Base-by-base conservation (phyloP, 345 rosid genomes). In the Alliaria petiolata region DNA sequence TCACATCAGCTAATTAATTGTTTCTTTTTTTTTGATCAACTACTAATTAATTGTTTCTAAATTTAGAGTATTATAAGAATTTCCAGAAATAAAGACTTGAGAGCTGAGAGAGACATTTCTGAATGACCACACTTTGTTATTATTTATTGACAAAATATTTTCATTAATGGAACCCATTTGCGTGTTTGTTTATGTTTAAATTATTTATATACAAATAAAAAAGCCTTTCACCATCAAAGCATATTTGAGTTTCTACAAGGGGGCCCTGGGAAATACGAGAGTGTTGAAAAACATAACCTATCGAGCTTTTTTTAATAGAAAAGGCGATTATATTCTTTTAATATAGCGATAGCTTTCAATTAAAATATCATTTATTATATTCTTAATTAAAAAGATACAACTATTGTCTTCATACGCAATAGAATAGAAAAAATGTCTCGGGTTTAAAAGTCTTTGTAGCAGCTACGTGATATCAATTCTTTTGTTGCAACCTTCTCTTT, bases 201-300 rank as follows among this genome's bases (percentile, higher is more conserved):
- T 34, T 20, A 12, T 19, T 11, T 7, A 20, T 28, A 31, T 19
- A 14, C 30, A n/a, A 40, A 53, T 16, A 30, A 8, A 57, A 36
- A 14, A 66, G 25, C 42, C 68, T 59, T 50, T 74, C 73, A 67
- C 68, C 14, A 58, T 74, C 69, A 60, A 51, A 51, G 55, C 72
- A 74, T 74, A 74, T 59, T 57, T 47, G 1, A 74, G 42, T 51
- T 60, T 74, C 56, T 54, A 59, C 69, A 33, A 59, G 78, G 7
- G 69, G 73, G 49, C 17, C 73, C 62, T 53, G 35, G 2, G 34
- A 60, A 51, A 60, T 68, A 74, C 49, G 15, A 43, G 62, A 59
- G 51, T 67, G 74, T 75, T 75, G 74, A 75, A 75, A 67, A 75
- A 35, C 58, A 52, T 25, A 75, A 60, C 78, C 31, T 33, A 33